These are phyloP conservation scores for Phytophthora brassicae DNA, from an alignment of 352 stramenopile species.

Conservation along the genomic window DNA sequence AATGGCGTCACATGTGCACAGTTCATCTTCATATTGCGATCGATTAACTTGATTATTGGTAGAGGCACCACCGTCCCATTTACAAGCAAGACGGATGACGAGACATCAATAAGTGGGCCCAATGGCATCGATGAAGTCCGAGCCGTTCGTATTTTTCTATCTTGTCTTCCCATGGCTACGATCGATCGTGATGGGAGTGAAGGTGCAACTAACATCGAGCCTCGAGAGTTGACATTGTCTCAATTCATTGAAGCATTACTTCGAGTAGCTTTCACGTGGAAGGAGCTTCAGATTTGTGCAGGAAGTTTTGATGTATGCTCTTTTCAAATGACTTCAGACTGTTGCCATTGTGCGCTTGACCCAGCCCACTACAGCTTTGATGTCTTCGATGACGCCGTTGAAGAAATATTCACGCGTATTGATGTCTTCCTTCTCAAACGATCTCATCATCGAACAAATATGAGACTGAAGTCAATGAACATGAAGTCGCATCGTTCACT, in stretches of 20 bases:
- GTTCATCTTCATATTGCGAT: constrained; percentile 34
- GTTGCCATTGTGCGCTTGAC: constrained; percentile 38
- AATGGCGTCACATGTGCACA: constrained; percentile 33
- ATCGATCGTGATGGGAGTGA: constrained; percentile 16
- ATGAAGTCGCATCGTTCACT: constrained; percentile 24
- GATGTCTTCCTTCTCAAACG: constrained; percentile 29
- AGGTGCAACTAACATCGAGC: background rate
- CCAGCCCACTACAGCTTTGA: constrained; percentile 38
- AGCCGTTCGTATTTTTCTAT: constrained; percentile 60
- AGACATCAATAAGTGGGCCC: constrained; percentile 1
- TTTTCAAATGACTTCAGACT: constrained; percentile 45
- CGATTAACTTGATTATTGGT: constrained; percentile 33
- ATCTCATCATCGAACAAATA: constrained; percentile 28
- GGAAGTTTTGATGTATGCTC: constrained; percentile 60
- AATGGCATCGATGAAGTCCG: constrained; percentile 47
- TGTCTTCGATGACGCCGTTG: constrained; percentile 45
- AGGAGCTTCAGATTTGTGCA: constrained; percentile 52
- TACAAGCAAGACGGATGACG: background rate
- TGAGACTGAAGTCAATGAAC: constrained; percentile 36
- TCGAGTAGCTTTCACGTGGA: constrained; percentile 45
- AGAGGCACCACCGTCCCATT: background rate
- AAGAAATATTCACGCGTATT: constrained; percentile 48
- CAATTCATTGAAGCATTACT: constrained; percentile 61
- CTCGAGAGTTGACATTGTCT: constrained; percentile 38
- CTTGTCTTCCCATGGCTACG: constrained; percentile 44